Evolutionary conservation across 768 basidiomycete species (phyloP).

Genomic region (Cystobasidium tubakii): DNA sequence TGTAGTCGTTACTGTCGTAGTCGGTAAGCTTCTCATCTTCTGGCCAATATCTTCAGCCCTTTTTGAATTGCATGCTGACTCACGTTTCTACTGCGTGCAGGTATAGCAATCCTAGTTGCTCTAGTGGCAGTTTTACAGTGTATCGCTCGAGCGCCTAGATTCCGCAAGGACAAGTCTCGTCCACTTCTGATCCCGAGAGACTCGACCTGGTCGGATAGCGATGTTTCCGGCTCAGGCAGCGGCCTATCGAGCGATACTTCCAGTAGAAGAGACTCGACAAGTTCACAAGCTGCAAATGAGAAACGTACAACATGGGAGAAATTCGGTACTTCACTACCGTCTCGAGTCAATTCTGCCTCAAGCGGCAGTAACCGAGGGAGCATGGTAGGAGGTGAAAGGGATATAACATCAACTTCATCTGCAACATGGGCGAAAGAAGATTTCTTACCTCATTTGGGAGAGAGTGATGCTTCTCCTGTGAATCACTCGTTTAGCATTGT

Average conservation of each 20-base stretch:
- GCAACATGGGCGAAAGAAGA: conserved; percentile 23
- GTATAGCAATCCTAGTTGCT: conserved; percentile 14
- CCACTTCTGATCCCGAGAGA: conserved; percentile 20
- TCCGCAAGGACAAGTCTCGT: conserved; percentile 15
- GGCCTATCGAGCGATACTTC: not conserved
- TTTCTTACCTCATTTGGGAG: conserved; percentile 29
- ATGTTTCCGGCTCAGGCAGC: not conserved
- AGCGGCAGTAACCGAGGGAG: not conserved
- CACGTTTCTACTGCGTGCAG: not conserved
- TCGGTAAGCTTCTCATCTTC: conserved; percentile 12
- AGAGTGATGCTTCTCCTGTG: not conserved
- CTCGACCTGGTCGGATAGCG: conserved; percentile 8
- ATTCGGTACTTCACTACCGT: not conserved
- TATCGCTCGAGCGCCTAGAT: conserved; percentile 10
- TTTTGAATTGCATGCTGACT: not conserved
- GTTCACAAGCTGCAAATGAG: not conserved
- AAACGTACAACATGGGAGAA: not conserved
- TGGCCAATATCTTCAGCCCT: too few relatives aligned
- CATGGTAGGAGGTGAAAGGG: not conserved
- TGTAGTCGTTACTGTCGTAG: conserved; percentile 15
- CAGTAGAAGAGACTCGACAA: not conserved
- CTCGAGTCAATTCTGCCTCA: not conserved
- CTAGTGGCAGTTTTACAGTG: conserved; percentile 27
- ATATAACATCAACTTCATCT: not conserved
- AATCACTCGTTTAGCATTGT: not conserved